These are phyloP conservation scores for Pichia exigua DNA, from an alignment of 805 yeast species.

Conservation along the genomic window DNA sequence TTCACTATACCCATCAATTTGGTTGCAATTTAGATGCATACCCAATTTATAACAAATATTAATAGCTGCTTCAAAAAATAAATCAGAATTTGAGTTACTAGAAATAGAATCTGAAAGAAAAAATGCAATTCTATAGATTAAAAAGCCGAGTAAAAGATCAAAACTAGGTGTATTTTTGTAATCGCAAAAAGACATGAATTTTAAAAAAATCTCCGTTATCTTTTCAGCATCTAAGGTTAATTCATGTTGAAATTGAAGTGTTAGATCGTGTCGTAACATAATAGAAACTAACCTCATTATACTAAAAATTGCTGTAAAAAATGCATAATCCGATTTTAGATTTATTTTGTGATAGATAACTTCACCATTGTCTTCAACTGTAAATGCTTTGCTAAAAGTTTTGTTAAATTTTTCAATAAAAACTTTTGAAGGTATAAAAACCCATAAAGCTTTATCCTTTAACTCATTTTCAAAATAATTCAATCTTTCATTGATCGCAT, in stretches of 20 bases:
- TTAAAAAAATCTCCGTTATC: neutral
- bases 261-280: conserved; percentile 4
- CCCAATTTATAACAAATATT: conserved; percentile 17
- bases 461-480: conserved; percentile 14
- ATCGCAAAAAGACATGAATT: conserved; percentile 1
- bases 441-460: conserved; percentile 9
- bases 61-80: conserved; percentile 9
- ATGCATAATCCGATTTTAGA: conserved; percentile 9
- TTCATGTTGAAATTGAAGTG: neutral
- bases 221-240: neutral
- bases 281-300: conserved; percentile 8
- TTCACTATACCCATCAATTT: conserved; percentile 2
- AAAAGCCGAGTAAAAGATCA: conserved; percentile 11
- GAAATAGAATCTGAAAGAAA: conserved; percentile 12
- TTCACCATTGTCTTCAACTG: conserved; percentile 8
- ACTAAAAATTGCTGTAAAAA: conserved; percentile 14
- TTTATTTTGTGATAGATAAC: conserved; percentile 8
- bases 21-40: conserved; percentile 13
- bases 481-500: conserved; percentile 19
- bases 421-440: conserved; percentile 9
- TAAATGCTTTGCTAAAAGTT: neutral
- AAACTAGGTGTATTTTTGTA: conserved; percentile 13
- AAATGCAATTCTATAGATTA: conserved; percentile 6
- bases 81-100: conserved; percentile 13
- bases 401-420: conserved; percentile 4